Evolutionary conservation across 345 rosid genomes (phyloP), one percentile per base, ranked within the genome.

Genomic region (Syzygium aqueum): DNA sequence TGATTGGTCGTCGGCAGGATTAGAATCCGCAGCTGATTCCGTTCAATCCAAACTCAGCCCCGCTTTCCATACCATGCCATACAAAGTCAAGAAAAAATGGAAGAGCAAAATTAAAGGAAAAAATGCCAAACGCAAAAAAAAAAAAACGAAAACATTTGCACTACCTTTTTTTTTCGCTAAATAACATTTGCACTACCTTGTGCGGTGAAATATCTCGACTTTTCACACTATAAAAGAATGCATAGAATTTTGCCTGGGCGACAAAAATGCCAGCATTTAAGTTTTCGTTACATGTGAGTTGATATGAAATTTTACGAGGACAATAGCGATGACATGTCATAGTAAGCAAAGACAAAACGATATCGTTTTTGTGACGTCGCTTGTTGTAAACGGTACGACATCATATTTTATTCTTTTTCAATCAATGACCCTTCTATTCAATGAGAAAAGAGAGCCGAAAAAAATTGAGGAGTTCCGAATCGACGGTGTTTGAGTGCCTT

Each of bases 341-440:
- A 0, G 4, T 67, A 67, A 67, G 33, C 46, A 8, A 67, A 16
- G 23, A 23, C 0, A 0, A 65, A n/a, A 12, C 0, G 28, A 12
- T 15, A 13, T 0, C 46, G 7, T 43, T 43, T 43, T 43, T 43
- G 46, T 6, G 46, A 43, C 46, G 46, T 43, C 46, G 3, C 46
- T 43, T 43, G 46, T 43, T 43, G 46, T 1, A 43, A 43, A 43
- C 7, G 7, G 7, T 3, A 17, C 3, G 22, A 2, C 22, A 0
- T 6, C 22, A 8, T 53, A 6, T 53, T 6, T 53, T 17, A 17
- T 6, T 53, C 22, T 53, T 63, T 28, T 63, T 7, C 0, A 14
- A 28, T 28, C 17, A n/a, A 14, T 3, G 3, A 63, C 10, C 6
- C 2, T 1, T 63, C 8, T 28, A 9, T 63, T 61, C 0, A n/a